Evolutionary conservation across 2,329 filamentous ascomycete species (phyloP).

Genomic region (Alternaria postmessia): DNA sequence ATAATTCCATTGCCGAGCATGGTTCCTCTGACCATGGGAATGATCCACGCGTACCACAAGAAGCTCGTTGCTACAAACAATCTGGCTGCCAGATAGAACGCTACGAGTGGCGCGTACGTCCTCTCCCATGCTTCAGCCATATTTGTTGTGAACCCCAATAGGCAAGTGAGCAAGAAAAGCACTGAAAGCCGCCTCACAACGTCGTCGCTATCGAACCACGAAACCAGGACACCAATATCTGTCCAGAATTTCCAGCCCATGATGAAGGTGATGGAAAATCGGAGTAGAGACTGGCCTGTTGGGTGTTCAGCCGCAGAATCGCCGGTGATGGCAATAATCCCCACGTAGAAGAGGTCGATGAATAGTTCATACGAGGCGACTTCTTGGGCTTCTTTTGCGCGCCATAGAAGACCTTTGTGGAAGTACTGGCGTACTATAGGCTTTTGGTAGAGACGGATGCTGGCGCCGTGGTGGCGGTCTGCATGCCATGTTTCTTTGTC

Average conservation of each 20-base stretch:
- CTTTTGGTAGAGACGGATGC: conserved; percentile 66
- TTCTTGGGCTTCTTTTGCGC: conserved; percentile 65
- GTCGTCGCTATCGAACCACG: conserved; percentile 70
- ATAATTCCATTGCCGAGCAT: conserved; percentile 61
- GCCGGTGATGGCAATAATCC: conserved; percentile 70
- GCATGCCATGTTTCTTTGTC: conserved; percentile 50
- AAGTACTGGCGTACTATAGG: conserved; percentile 72
- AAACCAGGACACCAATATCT: conserved; percentile 65
- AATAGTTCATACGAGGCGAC: conserved; percentile 72
- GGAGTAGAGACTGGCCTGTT: conserved; percentile 63
- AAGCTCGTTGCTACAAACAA: conserved; percentile 63
- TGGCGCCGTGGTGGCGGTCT: conserved; percentile 50
- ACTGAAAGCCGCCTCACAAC: conserved; percentile 66
- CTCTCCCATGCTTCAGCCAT: conserved; percentile 63
- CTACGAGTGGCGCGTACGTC: conserved; percentile 67
- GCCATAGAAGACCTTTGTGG: conserved; percentile 70
- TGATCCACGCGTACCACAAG: conserved; percentile 55
- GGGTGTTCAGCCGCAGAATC: conserved; percentile 67
- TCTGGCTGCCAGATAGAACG: conserved; percentile 67
- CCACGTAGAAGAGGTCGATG: conserved; percentile 69
- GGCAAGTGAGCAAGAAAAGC: conserved; percentile 67
- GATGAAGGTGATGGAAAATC: conserved; percentile 68
- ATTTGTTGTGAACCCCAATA: conserved; percentile 70
- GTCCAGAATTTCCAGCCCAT: conserved; percentile 72
- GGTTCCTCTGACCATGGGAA: conserved; percentile 66